Evolutionary conservation across 2,329 filamentous ascomycete species (phyloP).

Genomic region (Verruconis gallopava): DNA sequence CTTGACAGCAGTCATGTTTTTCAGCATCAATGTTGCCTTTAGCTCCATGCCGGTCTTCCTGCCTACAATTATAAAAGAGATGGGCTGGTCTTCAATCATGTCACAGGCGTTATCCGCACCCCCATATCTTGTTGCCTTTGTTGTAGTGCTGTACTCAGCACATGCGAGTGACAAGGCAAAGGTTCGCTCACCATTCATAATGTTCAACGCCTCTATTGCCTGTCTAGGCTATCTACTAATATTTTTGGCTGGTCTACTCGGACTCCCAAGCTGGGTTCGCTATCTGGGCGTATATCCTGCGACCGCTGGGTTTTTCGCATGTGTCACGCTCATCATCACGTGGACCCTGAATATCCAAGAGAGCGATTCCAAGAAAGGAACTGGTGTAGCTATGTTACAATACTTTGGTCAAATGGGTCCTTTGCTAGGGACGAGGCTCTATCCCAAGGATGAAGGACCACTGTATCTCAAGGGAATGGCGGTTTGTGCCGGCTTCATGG

Average conservation of each 20-base stretch:
- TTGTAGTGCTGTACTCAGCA: slow-evolving; percentile 57
- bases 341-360: slow-evolving; percentile 84
- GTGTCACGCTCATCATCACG: slow-evolving; percentile 71
- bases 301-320: slow-evolving; percentile 69
- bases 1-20: slow-evolving; percentile 71
- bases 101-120: slow-evolving; percentile 71
- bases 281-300: slow-evolving; percentile 73
- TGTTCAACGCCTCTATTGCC: slow-evolving; percentile 56
- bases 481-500: slow-evolving; percentile 39
- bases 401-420: slow-evolving; percentile 71
- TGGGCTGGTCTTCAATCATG: slow-evolving; percentile 56
- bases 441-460: slow-evolving; percentile 37
- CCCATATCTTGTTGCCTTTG: slow-evolving; percentile 66
- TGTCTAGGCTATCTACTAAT: slow-evolving; percentile 47
- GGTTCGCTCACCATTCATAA: slow-evolving; percentile 52
- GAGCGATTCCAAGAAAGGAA: slow-evolving; percentile 54
- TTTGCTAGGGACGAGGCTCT: slow-evolving; percentile 41
- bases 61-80: slow-evolving; percentile 62
- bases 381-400: slow-evolving; percentile 70
- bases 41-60: slow-evolving; percentile 78
- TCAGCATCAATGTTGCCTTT: slow-evolving; percentile 79
- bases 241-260: slow-evolving; percentile 41
- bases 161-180: slow-evolving; percentile 55
- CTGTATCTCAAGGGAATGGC: slow-evolving; percentile 37
- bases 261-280: slow-evolving; percentile 38